phyloP scores from a whole-genome alignment of 139 green algal genomes.

The Yamagishiella unicocca region DNA sequence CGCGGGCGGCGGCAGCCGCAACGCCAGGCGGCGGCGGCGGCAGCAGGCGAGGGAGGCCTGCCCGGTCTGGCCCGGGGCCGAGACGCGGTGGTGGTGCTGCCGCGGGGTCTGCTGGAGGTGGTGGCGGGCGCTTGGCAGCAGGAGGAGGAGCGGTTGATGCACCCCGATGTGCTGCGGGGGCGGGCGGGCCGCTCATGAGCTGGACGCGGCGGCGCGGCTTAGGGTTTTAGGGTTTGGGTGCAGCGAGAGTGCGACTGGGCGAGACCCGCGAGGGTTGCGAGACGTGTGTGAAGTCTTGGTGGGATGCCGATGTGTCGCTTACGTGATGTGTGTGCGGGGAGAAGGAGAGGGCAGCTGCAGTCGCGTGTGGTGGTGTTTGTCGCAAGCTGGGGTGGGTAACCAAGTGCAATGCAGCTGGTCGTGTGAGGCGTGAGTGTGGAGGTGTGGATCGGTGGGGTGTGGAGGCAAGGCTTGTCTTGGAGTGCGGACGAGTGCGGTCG shows the following conservation, averaged over 20 bases:
- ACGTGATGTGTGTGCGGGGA: no score
- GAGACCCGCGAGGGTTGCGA: no score
- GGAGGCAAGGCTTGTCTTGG: no score
- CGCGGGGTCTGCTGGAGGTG: conserved; percentile 48
- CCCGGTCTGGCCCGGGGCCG: conserved; percentile 2
- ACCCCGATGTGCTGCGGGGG: not conserved
- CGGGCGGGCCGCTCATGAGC: not conserved
- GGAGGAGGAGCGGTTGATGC: conserved; percentile 50
- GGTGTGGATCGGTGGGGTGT: no score
- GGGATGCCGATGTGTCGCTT: no score
- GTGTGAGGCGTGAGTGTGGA: no score
- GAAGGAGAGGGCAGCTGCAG: no score
- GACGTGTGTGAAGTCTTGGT: no score
- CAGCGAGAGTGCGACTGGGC: not conserved
- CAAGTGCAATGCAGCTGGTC: no score
- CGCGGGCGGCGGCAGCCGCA: not conserved
- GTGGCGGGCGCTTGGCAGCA: conserved; percentile 60
- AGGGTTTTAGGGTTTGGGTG: not conserved
- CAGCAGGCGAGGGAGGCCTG: conserved; percentile 37
- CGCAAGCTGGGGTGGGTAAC: no score
- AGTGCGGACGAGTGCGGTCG: no score
- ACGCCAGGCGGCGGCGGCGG: conserved; percentile 12
- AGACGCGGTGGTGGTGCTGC: conserved; percentile 51
- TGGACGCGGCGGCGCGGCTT: not conserved
- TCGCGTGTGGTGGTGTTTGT: no score